Base-by-base conservation (phyloP, 2,329 filamentous ascomycete genomes). In the Microcera coccophila region DNA sequence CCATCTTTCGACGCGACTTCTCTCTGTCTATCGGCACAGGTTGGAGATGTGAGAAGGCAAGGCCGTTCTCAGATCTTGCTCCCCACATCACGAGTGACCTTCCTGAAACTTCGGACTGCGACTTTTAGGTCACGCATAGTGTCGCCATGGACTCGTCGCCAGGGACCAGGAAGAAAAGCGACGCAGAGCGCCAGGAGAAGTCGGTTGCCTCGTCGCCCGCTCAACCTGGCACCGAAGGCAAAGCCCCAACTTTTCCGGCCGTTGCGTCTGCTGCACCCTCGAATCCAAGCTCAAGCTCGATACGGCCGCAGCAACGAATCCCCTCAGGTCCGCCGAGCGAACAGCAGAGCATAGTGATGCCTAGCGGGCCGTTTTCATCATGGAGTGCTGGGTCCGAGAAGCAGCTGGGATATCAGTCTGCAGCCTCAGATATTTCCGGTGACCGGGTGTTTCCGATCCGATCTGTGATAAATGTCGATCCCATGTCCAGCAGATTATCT, bases 381-480 rank as follows among this genome's bases (percentile, higher is more conserved):
- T 70, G 64, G 65, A 73, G 70, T 42, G 52, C 59, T 8, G 55
- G 58, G 28, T 73, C 70, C 2, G 72, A 74, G 21, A 64, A 53
- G 31, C 71, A 72, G 40, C 55, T 58, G 2, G 57, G 60, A 5
- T 48, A 61, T 29, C 58, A 48, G 17, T 66, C 62, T 3, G 50
- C 29, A n/a, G 29, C 56, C 36, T 67, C 66, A n/a, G 66, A 68
- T 40, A 59, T 62, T 18, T 66, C 64, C 20, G 61, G 63, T 22
- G 75, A 90, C 56, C 77, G 85, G 41, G 84, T 91, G 4, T 91
- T 87, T 43, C 87, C 87, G n/a, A 85, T 91, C 22, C 79, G 85
- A 37, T 90, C 85, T n/a, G 82, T 87, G 33, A 73, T 91, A 18
- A 86, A 80, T 5, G 79, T 90, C 31, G 82, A 87, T 53, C 78